These are phyloP conservation scores for Leptodontidium sp. DNA, from an alignment of 2,329 filamentous ascomycete species.

Conservation along the genomic window DNA sequence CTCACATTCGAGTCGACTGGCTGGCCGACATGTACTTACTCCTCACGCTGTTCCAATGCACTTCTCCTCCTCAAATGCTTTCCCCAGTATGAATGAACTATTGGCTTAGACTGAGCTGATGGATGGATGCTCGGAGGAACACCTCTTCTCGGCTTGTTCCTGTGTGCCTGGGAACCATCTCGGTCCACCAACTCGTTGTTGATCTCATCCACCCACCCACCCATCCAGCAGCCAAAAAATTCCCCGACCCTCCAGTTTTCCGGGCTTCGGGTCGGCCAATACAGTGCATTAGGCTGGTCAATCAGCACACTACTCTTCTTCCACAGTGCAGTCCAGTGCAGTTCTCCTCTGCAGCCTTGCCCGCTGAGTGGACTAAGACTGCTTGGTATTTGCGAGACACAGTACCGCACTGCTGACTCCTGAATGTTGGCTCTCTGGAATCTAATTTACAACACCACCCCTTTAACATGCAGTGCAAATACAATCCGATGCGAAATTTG, in stretches of 20 bases:
- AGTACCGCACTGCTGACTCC: neutral
- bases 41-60: neutral
- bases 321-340: neutral
- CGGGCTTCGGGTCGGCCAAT: conserved; percentile 11
- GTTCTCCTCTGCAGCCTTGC: conserved; percentile 2
- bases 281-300: conserved; percentile 3
- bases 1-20: too few species aligned
- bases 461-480: conserved; percentile 3
- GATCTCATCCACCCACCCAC: conserved; percentile 13
- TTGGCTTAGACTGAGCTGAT: conserved; percentile 3
- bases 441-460: neutral
- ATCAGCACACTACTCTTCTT: conserved; percentile 1
- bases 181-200: conserved; percentile 1
- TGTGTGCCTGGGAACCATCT: neutral
- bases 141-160: conserved; percentile 9
- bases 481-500: neutral
- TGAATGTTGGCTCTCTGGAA: neutral
- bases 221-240: neutral
- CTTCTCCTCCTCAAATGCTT: neutral
- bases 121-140: neutral
- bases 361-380: neutral
- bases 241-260: neutral
- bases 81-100: neutral
- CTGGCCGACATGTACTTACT: too few species aligned
- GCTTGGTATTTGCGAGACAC: neutral